Evolutionary conservation across 2,329 filamentous ascomycete genomes (phyloP), one percentile per base, ranked within the genome.

Genomic region (Amylocarpus encephaloides): DNA sequence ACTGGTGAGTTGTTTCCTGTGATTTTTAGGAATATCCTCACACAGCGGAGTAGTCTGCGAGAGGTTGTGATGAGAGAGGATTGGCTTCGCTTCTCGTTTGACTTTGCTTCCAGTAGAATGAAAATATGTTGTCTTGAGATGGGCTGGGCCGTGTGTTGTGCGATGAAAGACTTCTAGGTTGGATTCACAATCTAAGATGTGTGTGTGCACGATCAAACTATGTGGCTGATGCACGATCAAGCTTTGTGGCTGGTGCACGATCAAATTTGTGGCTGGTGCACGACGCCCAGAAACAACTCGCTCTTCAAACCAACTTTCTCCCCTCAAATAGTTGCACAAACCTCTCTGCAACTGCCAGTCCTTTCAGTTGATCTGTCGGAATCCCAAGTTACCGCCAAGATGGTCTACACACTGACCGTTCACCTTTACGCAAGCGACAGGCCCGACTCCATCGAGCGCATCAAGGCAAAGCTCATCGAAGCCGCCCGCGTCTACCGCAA

Each of bases 381-480:
- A 5, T 18, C 7, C 6, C n/a, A 54, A 74, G 63, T 43, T 83
- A n/a, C 19, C 22, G 13, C n/a, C 57, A 75, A 63, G 40, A 83
- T 83, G 80, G 80, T 83, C 58, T 85, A 85, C 70, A 85, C 81
- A 53, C 79, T 85, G 59, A 80, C 82, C 59, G 81, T 84, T 43
- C 81, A 85, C 62, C 75, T 88, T 55, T 80, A 83, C 70, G 82
- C 84, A 56, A 88, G 88, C 64, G 74, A 80, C 50, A 77, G 85
- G 61, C 68, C 74, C 11, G 78, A 80, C 48, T 74, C 73, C 64
- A 82, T 88, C 69, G 70, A 73, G 54, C 86, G 84, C 68, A 71
- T 89, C 51, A 79, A 81, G 61, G 79, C 79, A 50, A 89, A 88
- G 72, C 79, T 89, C 50, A 77, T 84, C 64, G 85, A 89, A 66